Conservation (phyloP, 805 yeast genomes). For the Jamesozyma lodderae region DNA sequence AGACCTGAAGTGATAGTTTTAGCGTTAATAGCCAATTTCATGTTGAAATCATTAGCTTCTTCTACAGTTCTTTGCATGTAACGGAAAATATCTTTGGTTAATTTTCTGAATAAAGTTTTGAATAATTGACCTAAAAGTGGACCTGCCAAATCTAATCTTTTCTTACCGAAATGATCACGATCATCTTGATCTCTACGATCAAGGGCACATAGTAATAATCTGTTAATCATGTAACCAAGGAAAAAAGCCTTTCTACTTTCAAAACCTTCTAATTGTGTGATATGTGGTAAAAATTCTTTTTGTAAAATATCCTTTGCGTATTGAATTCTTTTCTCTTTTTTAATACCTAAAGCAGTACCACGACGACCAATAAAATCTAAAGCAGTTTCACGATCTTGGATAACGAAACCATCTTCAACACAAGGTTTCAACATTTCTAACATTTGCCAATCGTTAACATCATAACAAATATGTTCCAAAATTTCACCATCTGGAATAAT, state of each 20-base stretch:
- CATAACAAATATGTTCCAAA: constrained; percentile 95
- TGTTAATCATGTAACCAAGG: constrained; percentile 95
- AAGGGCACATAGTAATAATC: constrained; percentile 87
- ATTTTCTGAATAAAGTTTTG: constrained; percentile 86
- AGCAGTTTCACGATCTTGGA: constrained; percentile 97
- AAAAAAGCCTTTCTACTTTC: constrained; percentile 95
- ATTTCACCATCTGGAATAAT: constrained; percentile 99
- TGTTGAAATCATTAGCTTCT: constrained; percentile 91
- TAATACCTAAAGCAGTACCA: constrained; percentile 92
- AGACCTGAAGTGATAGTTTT: constrained; percentile 96
- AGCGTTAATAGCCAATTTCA: constrained; percentile 93
- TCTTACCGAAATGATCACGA: constrained; percentile 98
- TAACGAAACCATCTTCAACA: constrained; percentile 97
- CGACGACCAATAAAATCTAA: constrained; percentile 97
- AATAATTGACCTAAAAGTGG: constrained; percentile 92
- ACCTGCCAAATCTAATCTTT: constrained; percentile 97
- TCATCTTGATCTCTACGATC: constrained; percentile 98
- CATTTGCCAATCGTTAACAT: constrained; percentile 98
- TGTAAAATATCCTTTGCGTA: constrained; percentile 95
- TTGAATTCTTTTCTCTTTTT: constrained; percentile 95
- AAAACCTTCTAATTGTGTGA: constrained; percentile 94
- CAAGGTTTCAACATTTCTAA: constrained; percentile 97
- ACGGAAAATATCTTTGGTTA: constrained; percentile 93
- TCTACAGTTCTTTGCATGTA: constrained; percentile 99
- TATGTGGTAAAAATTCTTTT: constrained; percentile 93